These are phyloP conservation scores for Fragilaria crotonensis DNA, from an alignment of 108 stramenopile species.

Conservation along the genomic window DNA sequence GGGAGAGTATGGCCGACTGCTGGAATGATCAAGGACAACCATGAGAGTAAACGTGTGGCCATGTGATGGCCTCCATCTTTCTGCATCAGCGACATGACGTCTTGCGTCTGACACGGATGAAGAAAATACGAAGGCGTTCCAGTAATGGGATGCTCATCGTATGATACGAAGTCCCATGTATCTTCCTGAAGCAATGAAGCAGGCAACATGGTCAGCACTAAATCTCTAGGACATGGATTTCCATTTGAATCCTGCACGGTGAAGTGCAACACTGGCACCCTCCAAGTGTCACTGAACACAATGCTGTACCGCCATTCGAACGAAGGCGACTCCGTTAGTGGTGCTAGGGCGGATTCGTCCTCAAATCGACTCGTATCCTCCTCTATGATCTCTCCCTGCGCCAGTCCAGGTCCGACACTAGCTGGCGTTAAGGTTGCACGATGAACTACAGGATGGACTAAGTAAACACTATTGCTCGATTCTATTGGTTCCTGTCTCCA, in stretches of 20 bases:
- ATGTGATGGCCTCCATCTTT: not conserved
- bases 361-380: no score
- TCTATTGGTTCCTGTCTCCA: no score
- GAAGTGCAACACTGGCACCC: constrained; percentile 67
- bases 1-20: constrained; percentile 47
- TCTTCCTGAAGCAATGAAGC: constrained; percentile 11
- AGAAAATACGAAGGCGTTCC: constrained; percentile 55
- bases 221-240: constrained; percentile 18
- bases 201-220: constrained; percentile 23
- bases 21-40: constrained; percentile 78
- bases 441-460: no score
- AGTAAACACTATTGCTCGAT: no score
- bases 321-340: no score
- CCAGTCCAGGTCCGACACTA: no score
- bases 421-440: no score
- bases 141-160: constrained; percentile 63
- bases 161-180: constrained; percentile 70
- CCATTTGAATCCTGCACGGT: constrained; percentile 28
- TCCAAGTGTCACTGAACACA: constrained; percentile 52
- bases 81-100: constrained; percentile 27
- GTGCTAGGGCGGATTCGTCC: no score
- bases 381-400: no score
- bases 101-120: constrained; percentile 64
- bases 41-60: constrained; percentile 31
- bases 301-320: constrained; percentile 61